Percentiles rank a stretch among this genome's conserved stretches.
Evolutionary conservation across 352 stramenopile species (phyloP).

Genomic region (Phytophthora citricola): DNA sequence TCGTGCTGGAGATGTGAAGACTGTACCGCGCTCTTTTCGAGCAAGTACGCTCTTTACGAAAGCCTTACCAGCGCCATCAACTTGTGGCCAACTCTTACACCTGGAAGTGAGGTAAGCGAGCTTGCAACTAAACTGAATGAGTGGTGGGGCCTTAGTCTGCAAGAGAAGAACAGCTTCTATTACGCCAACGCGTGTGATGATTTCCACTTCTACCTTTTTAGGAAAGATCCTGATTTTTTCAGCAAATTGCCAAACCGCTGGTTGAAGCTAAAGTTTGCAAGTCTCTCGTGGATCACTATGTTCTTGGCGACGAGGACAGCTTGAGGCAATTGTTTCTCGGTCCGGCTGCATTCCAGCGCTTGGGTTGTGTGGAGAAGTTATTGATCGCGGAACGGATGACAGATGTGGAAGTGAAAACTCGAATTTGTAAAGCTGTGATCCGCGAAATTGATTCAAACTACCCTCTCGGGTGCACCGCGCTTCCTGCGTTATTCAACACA

Average conservation of each 20-base stretch:
- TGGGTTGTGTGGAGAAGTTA: conserved; percentile 53
- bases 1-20: conserved; percentile 24
- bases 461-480: conserved; percentile 1
- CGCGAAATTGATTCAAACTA: conserved; percentile 34
- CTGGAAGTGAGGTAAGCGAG: conserved; percentile 25
- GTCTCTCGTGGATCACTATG: conserved; percentile 60
- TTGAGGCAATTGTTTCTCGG: conserved; percentile 36
- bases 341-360: conserved; percentile 33
- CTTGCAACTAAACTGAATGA: conserved; percentile 38
- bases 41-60: conserved; percentile 53
- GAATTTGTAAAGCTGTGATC: conserved; percentile 43
- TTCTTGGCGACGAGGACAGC: conserved; percentile 43
- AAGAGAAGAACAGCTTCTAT: conserved; percentile 47
- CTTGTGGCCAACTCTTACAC: conserved; percentile 37
- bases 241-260: conserved; percentile 39
- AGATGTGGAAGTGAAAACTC: conserved; percentile 16
- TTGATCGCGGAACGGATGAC: conserved; percentile 43
- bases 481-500: conserved; percentile 41
- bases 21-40: conserved; percentile 36
- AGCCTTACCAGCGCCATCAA: conserved; percentile 40
- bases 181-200: conserved; percentile 54
- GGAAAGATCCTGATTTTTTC: conserved; percentile 62
- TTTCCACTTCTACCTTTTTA: conserved; percentile 64
- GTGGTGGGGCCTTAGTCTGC: conserved; percentile 32
- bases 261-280: conserved; percentile 55